A percentile compares a stretch with the other conserved stretches of the same genome.
These are phyloP conservation scores for Bassia scoparia DNA, from an alignment of 148 eudicot genomes.

Conservation along the genomic window DNA sequence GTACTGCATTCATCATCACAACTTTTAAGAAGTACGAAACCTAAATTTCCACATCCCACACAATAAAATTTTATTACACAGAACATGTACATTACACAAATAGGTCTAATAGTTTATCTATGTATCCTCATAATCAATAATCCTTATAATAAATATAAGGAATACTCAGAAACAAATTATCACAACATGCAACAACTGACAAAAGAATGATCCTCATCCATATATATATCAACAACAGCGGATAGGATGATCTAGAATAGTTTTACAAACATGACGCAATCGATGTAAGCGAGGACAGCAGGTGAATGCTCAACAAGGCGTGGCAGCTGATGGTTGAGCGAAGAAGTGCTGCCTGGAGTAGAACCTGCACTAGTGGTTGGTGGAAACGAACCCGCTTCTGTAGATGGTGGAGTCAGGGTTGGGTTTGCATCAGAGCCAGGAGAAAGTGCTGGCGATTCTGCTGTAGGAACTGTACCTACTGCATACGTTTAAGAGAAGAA, in stretches of 20 bases:
- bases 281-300: slow-evolving; percentile 29
- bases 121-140: slow-evolving; percentile 7
- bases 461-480: slow-evolving; percentile 29
- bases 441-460: slow-evolving; percentile 42
- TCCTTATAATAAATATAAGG: slow-evolving; percentile 1
- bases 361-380: slow-evolving; percentile 33
- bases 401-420: slow-evolving; percentile 38
- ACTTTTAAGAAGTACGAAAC: too few relatives aligned
- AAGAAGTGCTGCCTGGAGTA: slow-evolving; percentile 37
- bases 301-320: slow-evolving; percentile 32
- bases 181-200: slow-evolving; percentile 4
- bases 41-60: too few relatives aligned
- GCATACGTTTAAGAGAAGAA: slow-evolving; percentile 2
- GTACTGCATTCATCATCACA: not conserved
- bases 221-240: slow-evolving; percentile 2
- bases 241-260: slow-evolving; percentile 21
- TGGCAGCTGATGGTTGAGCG: slow-evolving; percentile 46
- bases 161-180: not conserved
- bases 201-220: slow-evolving; percentile 29
- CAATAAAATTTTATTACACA: slow-evolving; percentile 9
- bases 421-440: slow-evolving; percentile 45
- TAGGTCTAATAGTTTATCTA: not conserved
- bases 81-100: slow-evolving; percentile 19
- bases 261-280: slow-evolving; percentile 33
- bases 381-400: slow-evolving; percentile 31